Conservation (phyloP, 208 protist genomes). For the Trypanosoma grayi region DNA sequence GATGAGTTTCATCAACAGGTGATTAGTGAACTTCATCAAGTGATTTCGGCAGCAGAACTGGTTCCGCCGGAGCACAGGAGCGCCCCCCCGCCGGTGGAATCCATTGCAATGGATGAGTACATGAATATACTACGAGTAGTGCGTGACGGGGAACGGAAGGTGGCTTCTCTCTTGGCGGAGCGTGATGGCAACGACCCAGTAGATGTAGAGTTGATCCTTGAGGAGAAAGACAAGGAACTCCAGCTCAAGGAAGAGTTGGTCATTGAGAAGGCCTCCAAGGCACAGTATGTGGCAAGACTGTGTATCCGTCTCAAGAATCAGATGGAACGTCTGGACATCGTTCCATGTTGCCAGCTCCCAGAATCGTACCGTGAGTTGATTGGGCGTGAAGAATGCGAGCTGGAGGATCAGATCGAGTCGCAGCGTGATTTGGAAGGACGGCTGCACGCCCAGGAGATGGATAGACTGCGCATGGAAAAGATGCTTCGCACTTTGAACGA, state of each 20-base stretch:
- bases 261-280: slow-evolving; percentile 73
- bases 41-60: slow-evolving; percentile 30
- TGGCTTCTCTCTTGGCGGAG: slow-evolving; percentile 36
- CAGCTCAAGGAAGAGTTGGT: slow-evolving; percentile 75
- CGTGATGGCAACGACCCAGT: slow-evolving; percentile 20
- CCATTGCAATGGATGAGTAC: slow-evolving; percentile 67
- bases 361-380: slow-evolving; percentile 64
- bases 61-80: slow-evolving; percentile 23
- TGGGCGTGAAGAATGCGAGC: slow-evolving; percentile 43
- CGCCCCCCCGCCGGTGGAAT: slow-evolving; percentile 45
- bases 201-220: slow-evolving; percentile 44
- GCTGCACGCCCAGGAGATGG: slow-evolving; percentile 51
- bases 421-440: slow-evolving; percentile 65
- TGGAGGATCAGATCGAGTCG: slow-evolving; percentile 48
- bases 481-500: slow-evolving; percentile 60
- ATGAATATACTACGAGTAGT: slow-evolving; percentile 55
- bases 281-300: slow-evolving; percentile 71
- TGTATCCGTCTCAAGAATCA: slow-evolving; percentile 66
- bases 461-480: slow-evolving; percentile 51
- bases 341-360: slow-evolving; percentile 69
- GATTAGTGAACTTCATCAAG: slow-evolving; percentile 37
- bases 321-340: slow-evolving; percentile 58
- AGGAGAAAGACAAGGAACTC: slow-evolving; percentile 66
- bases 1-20: slow-evolving; percentile 39
- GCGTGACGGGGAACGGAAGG: slow-evolving; percentile 47